Evolutionary conservation across 441 rosid species (phyloP).

Genomic region (Gossypium davidsonii): DNA sequence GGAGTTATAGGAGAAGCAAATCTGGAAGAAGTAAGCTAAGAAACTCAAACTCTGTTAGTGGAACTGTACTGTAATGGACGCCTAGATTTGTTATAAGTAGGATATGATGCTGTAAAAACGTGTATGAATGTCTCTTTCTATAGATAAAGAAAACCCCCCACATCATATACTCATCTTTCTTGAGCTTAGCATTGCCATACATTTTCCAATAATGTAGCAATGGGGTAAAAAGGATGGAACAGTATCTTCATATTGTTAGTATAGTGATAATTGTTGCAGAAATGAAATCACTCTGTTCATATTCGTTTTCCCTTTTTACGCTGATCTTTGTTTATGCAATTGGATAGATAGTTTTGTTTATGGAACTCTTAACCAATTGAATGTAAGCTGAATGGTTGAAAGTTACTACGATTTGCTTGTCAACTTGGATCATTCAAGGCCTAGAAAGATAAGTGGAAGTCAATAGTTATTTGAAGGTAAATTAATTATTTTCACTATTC

Average conservation of each 20-base stretch:
- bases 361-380: not conserved
- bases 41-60: conserved; percentile 26
- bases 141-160: conserved; percentile 20
- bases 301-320: not conserved
- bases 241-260: conserved; percentile 1
- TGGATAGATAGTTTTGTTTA: not conserved
- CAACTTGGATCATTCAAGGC: not conserved
- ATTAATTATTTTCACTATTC: not conserved
- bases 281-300: conserved; percentile 5
- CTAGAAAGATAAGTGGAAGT: conserved; percentile 31
- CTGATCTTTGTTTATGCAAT: not conserved
- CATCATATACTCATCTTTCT: conserved; percentile 20
- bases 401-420: not conserved
- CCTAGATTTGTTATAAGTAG: conserved; percentile 15
- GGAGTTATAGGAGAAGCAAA: conserved; percentile 42
- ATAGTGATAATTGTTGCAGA: not conserved
- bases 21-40: conserved; percentile 43
- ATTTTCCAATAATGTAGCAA: conserved; percentile 19
- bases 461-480: conserved; percentile 79
- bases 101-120: conserved; percentile 35
- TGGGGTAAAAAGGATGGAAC: conserved; percentile 6
- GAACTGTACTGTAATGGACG: conserved; percentile 27
- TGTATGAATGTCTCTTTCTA: conserved; percentile 19
- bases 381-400: not conserved
- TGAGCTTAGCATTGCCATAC: conserved; percentile 16